Conservation (phyloP, 192 early-diverging fungal genomes). For the Coemansia sp. region DNA sequence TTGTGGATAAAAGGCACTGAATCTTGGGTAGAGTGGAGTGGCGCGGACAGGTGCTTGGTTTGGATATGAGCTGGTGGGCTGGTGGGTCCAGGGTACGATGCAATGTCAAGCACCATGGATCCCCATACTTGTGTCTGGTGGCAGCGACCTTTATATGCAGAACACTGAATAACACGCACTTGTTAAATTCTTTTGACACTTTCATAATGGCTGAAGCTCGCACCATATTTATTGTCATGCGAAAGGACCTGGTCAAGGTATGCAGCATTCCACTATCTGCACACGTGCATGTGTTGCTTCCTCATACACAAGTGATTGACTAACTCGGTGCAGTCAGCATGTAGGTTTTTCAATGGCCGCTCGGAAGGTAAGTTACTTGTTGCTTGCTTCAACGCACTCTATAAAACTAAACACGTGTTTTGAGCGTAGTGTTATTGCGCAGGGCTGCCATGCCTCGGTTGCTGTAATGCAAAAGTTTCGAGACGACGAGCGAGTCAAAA, state of each 20-base stretch:
- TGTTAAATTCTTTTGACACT: background rate
- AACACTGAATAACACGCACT: background rate
- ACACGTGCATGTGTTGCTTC: background rate
- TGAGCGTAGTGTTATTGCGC: constrained; percentile 63
- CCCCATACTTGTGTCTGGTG: background rate
- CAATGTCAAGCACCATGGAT: too few species aligned
- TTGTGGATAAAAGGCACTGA: too few species aligned
- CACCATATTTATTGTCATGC: constrained; percentile 78
- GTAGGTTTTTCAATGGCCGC: constrained; percentile 61
- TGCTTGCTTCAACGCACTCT: too few species aligned
- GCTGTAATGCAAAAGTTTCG: constrained; percentile 64
- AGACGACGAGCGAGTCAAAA: constrained; percentile 61
- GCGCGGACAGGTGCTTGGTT: too few species aligned
- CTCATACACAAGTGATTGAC: background rate
- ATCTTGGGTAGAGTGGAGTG: too few species aligned
- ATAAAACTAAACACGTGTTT: background rate
- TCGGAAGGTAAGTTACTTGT: constrained; percentile 60
- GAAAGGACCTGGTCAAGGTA: constrained; percentile 77
- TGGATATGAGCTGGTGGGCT: background rate
- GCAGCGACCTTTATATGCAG: background rate
- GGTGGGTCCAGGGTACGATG: background rate
- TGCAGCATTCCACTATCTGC: background rate
- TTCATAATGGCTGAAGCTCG: constrained; percentile 59
- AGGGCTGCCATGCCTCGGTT: constrained; percentile 71
- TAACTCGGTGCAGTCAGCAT: background rate